phyloP scores from a whole-genome alignment of 345 rosid genomes.

The Kernera saxatilis region DNA sequence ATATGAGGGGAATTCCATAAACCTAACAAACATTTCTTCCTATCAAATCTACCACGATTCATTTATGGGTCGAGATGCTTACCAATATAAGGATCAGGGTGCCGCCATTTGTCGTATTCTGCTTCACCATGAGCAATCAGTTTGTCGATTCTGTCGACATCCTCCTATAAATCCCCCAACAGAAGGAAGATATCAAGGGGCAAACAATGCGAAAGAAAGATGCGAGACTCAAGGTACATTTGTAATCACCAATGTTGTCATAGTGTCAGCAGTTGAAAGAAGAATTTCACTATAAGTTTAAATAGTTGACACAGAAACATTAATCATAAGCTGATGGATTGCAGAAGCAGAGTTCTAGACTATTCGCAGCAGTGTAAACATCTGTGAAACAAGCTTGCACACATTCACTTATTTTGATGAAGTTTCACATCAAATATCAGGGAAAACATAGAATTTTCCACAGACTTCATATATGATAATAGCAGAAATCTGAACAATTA shows the following conservation, averaged over 20 bases:
- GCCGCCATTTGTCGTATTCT: slow-evolving; percentile 71
- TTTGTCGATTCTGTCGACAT: slow-evolving; percentile 73
- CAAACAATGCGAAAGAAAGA: background rate
- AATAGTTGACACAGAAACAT: background rate
- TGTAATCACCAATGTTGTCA: background rate
- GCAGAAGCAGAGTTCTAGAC: background rate
- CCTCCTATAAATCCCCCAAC: slow-evolving; percentile 46
- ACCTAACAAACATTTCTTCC: background rate
- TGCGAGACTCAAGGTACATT: background rate
- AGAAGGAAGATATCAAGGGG: background rate
- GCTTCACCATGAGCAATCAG: slow-evolving; percentile 79
- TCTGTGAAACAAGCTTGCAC: background rate
- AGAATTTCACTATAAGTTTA: background rate
- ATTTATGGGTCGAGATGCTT: background rate
- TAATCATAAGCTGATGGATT: background rate
- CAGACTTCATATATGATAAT: background rate
- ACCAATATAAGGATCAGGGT: slow-evolving; percentile 98
- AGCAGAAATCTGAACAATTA: background rate
- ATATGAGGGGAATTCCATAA: background rate
- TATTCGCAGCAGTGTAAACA: background rate
- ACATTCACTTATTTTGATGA: background rate
- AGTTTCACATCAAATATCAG: background rate
- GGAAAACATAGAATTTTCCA: background rate
- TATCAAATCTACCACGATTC: background rate
- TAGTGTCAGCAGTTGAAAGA: background rate